Evolutionary conservation across 768 basidiomycete genomes (phyloP), one percentile per base, ranked within the genome.

Genomic region (Pisolithus sp.): DNA sequence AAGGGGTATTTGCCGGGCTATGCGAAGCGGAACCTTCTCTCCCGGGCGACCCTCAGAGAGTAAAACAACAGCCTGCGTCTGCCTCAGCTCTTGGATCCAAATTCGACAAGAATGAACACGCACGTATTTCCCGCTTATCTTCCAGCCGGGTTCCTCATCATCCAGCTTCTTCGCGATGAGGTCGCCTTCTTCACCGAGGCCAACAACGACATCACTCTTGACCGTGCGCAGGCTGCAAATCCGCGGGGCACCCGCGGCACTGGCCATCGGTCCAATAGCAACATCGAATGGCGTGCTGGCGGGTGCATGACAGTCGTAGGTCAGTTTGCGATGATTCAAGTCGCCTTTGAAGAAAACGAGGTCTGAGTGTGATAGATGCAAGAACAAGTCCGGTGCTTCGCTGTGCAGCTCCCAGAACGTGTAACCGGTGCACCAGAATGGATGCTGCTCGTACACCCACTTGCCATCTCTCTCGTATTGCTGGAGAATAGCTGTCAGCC

Each of bases 401-500:
- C 76, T 74, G 56, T 84, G 86, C 43, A 91, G 67, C 49, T 91
- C 87, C 89, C 90, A 93, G 74, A 83, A 95, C 38, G 92, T 94
- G 73, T 90, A 94, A 6, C 93, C 93, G n/a, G 91, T 90, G 67
- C 90, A 93, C 90, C 90, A 93, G 76, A 90, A 93, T 9, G 89
- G 86, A 59, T 93, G 91, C 61, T 92, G 87, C 68, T 96, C 93
- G 66, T 94, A 95, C 30, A 91, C 81, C 90, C 91, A 95, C 72
- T 81, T 90, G 36, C 91, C 90, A 64, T 95, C 86, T 64, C 79
- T 86, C 69, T 91, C 91, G 64, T 96, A 96, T 82, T 92, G 79
- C 87, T 89, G 31, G 43, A 48, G 17, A 17, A 41, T 28, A 13
- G 12, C 36, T 18, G 8, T 65, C 46, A 62, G 7, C 30, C 4